Evolutionary conservation across 164 flowering plant genomes (phyloP).

Genomic region (Platanus orientalis): DNA sequence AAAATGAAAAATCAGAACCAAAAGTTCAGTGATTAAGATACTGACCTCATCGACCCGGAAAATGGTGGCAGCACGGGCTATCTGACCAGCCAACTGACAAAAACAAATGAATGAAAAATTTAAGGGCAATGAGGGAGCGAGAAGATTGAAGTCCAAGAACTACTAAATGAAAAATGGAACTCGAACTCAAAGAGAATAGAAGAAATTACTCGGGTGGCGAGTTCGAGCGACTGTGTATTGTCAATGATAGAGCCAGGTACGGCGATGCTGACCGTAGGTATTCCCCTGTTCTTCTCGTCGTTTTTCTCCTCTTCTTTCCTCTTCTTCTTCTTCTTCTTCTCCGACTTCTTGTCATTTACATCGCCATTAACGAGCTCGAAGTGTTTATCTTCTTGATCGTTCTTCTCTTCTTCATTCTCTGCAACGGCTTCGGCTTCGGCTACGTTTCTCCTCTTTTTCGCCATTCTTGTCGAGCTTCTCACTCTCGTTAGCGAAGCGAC

Average conservation of each 20-base stretch:
- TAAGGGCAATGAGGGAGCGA: background rate
- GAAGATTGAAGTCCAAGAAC: background rate
- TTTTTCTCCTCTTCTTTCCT: constrained; percentile 14
- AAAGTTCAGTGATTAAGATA: background rate
- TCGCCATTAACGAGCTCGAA: constrained; percentile 28
- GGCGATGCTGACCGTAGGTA: constrained; percentile 74
- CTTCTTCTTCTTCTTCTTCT: constrained; percentile 26
- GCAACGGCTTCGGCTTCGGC: constrained; percentile 18
- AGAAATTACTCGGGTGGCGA: constrained; percentile 77
- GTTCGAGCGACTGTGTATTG: constrained; percentile 82
- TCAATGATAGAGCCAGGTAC: constrained; percentile 86
- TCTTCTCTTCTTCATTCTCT: constrained; percentile 17
- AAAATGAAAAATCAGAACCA: too few relatives aligned
- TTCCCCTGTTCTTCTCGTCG: constrained; percentile 12
- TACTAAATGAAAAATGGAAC: background rate
- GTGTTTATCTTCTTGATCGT: background rate
- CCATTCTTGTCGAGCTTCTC: constrained; percentile 6
- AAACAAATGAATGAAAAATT: background rate
- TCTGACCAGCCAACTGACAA: constrained; percentile 89
- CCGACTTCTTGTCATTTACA: background rate
- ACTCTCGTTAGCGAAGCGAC: too few relatives aligned
- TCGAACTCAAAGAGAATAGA: background rate
- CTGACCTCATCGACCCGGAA: constrained; percentile 85
- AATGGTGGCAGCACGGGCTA: constrained; percentile 95
- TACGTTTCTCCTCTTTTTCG: constrained; percentile 30